These are phyloP conservation scores for Aspergillus ustus DNA, from an alignment of 2,329 filamentous ascomycete species.

Conservation along the genomic window DNA sequence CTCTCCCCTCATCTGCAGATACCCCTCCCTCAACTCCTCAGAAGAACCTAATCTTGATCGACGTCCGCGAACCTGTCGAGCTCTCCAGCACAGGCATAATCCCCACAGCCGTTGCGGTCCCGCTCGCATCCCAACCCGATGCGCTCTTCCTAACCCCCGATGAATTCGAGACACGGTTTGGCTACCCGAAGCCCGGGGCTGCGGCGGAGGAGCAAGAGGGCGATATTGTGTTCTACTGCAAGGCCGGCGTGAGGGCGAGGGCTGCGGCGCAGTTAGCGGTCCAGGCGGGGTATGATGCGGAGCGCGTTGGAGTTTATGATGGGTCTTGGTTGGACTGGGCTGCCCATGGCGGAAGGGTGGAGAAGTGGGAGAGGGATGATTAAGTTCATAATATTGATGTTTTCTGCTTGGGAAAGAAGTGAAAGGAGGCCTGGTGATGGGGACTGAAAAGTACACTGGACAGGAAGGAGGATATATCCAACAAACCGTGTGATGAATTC, in stretches of 20 bases:
- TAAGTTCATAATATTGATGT: constrained; percentile 4
- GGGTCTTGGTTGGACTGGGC: constrained; percentile 76
- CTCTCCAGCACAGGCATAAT: constrained; percentile 61
- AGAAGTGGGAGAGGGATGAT: constrained; percentile 49
- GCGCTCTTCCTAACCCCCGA: constrained; percentile 74
- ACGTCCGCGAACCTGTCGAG: constrained; percentile 55
- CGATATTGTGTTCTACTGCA: constrained; percentile 86
- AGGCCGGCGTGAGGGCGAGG: constrained; percentile 80
- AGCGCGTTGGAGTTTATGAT: constrained; percentile 59
- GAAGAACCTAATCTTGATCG: constrained; percentile 43
- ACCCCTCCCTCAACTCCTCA: constrained; percentile 30
- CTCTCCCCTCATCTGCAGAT: constrained; percentile 33
- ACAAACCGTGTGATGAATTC: constrained; percentile 2
- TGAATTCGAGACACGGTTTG: constrained; percentile 83
- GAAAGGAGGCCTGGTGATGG: background rate
- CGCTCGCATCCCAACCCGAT: constrained; percentile 76
- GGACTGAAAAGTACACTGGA: background rate
- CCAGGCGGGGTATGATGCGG: constrained; percentile 73
- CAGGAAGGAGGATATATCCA: background rate
- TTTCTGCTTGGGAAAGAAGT: background rate
- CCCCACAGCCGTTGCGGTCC: constrained; percentile 81
- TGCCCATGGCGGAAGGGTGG: constrained; percentile 67
- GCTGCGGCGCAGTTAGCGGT: constrained; percentile 77
- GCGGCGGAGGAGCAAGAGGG: constrained; percentile 27
- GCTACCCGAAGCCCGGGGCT: constrained; percentile 69